A percentile compares a stretch with the other conserved stretches of the same genome.
phyloP scores from a whole-genome alignment of 805 yeast species.

The Yarrowia alimentaria region DNA sequence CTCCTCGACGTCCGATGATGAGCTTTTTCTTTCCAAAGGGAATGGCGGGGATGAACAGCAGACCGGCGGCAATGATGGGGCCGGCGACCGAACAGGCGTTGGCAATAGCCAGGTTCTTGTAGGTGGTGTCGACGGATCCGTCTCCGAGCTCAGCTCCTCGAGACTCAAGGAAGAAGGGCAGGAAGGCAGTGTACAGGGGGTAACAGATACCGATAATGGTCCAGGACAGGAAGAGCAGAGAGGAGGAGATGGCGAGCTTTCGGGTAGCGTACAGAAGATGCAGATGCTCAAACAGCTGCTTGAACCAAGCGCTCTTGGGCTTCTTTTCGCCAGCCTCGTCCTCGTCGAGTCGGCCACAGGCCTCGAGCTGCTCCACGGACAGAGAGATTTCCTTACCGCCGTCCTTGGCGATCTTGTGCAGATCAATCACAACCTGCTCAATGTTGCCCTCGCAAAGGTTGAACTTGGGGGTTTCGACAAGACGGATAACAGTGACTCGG shows the following conservation, averaged over 20 bases:
- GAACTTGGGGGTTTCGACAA: slow-evolving; percentile 58
- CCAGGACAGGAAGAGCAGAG: slow-evolving; percentile 54
- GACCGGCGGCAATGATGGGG: slow-evolving; percentile 48
- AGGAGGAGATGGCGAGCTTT: slow-evolving; percentile 46
- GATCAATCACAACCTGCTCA: slow-evolving; percentile 47
- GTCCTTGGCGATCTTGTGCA: slow-evolving; percentile 51
- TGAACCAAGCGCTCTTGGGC: slow-evolving; percentile 19
- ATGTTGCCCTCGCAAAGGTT: slow-evolving; percentile 54
- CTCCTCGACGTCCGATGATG: slow-evolving; percentile 54
- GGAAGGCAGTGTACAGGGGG: slow-evolving; percentile 54
- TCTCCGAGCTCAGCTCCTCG: slow-evolving; percentile 46
- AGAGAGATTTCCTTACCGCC: slow-evolving; percentile 46
- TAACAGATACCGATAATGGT: slow-evolving; percentile 58
- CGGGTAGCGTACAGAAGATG: slow-evolving; percentile 52
- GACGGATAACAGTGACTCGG: slow-evolving; percentile 47
- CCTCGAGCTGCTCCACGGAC: slow-evolving; percentile 49
- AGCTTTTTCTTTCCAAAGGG: not conserved
- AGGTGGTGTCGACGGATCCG: slow-evolving; percentile 34
- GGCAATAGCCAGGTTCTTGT: slow-evolving; percentile 42
- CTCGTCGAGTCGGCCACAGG: slow-evolving; percentile 44
- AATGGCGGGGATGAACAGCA: slow-evolving; percentile 7
- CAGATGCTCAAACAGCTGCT: slow-evolving; percentile 30
- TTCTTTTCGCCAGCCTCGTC: slow-evolving; percentile 7
- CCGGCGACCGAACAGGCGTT: slow-evolving; percentile 52
- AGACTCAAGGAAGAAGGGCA: slow-evolving; percentile 51